phyloP scores from a whole-genome alignment of 495 filamentous ascomycete species.

The Chlorociboria aeruginascens region DNA sequence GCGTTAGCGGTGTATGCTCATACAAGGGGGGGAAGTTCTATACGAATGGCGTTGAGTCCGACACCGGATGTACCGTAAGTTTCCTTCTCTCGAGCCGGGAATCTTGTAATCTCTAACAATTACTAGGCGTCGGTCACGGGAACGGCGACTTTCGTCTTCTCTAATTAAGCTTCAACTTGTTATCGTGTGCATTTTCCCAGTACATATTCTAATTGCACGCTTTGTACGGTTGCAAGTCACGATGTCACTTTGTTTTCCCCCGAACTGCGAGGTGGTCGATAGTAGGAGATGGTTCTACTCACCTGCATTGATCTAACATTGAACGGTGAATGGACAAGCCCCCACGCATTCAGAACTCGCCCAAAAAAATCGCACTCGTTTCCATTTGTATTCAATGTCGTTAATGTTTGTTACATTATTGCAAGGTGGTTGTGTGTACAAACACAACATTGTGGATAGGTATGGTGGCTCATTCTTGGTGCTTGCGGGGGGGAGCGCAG shows the following conservation, averaged over 20 bases:
- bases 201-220: constrained; percentile 6
- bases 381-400: constrained; percentile 19
- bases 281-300: constrained; percentile 6
- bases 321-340: too few species aligned
- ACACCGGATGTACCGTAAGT: constrained; percentile 63
- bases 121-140: constrained; percentile 7
- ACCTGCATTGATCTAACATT: constrained; percentile 9
- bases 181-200: neutral
- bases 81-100: neutral
- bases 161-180: constrained; percentile 2
- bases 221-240: constrained; percentile 2
- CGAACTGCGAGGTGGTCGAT: constrained; percentile 7
- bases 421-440: constrained; percentile 1
- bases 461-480: constrained; percentile 3
- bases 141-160: constrained; percentile 11
- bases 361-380: constrained; percentile 6
- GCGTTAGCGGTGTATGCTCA: constrained; percentile 54
- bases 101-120: neutral
- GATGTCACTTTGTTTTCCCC: constrained; percentile 14
- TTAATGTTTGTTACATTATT: constrained; percentile 20
- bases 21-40: constrained; percentile 56
- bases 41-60: constrained; percentile 31
- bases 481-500: constrained; percentile 2
- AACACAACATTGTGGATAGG: constrained; percentile 12
- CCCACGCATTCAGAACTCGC: too few species aligned